Base-by-base conservation (phyloP, 306 rosid genomes). In the Lablab purpureus region DNA sequence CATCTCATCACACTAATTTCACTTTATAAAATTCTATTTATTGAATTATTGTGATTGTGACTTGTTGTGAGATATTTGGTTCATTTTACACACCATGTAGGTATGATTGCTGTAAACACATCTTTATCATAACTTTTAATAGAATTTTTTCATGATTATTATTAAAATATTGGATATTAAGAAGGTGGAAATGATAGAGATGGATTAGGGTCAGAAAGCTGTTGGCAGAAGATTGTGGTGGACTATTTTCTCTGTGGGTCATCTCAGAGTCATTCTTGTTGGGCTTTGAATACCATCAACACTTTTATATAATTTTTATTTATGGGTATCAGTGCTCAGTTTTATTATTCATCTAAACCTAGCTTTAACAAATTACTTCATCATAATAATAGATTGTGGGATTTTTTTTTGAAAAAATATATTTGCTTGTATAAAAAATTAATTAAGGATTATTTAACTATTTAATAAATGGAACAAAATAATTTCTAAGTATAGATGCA, bases 241-340 rank as follows among this genome's bases (percentile, higher is more conserved):
- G 41, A 6, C 74, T 52, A 25, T 66, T 70, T 50, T 8, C 14
- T 22, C 11, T 7, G 43, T 9, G 51, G 77, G 34, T 49, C 75
- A 41, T 76, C 40, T 8, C 9, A 7, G 10, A 2, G 7, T 46
- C 36, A 10, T 32, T 75, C 47, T 72, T 13, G 65, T 70, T 46
- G 15, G 71, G 75, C 75, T 66, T 74, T 45, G 54, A 70, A 49
- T 67, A 14, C 8, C 73, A 50, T 60, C 12, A 51, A 8, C 32
- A 28, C 28, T 2, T 2, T 25, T 25, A 1, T 2, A 25, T 25
- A 25, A 2, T 25, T 25, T 25, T 2, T 25, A 1, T 25, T n/a
- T n/a, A n/a, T n/a, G n/a, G 2, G 28, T 25, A 25, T 2, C 28
- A 1, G 1, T 2, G 28, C n/a, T n/a, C n/a, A n/a, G n/a, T n/a